Base-by-base conservation (phyloP, 257 asterid genomes). In the Ophiorrhiza pumila region DNA sequence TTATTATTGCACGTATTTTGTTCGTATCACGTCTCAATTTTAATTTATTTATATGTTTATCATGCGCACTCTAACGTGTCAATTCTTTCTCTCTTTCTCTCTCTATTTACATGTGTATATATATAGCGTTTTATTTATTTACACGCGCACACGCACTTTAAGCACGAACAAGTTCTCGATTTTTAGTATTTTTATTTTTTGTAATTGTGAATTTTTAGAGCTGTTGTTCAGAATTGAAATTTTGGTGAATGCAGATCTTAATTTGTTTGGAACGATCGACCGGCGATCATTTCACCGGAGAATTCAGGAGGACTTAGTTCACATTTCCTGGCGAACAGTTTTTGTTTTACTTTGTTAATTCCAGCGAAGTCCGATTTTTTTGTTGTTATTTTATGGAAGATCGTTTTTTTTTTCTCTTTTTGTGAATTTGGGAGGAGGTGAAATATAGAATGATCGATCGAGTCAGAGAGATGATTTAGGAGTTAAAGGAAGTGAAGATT, bases 181-280 rank as follows among this genome's bases (percentile, higher is more conserved):
- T 49, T 37, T 53, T 8, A 31, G 23, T 49, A 10, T 34, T 7
- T 14, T 20, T 20, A 25, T 37, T 18, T 60, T 11, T 37, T n/a
- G 18, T 61, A 25, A 34, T 60, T 61, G 29, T 60, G 49, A 41
- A 18, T 37, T 42, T 43, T 37, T 76, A 43, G 45, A 29, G 50
- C 67, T 60, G 58, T 7, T 42, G 25, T 37, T 55, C 67, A 68
- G 34, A 72, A 78, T 69, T 76, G 77, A 23, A 61, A 69, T 77
- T 77, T 76, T 17, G 79, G 69, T 43, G 84, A 60, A 76, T 69
- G 84, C 82, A 81, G 94, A 86, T 84, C 89, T 80, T 74, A 34
- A 74, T 22, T 79, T 78, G 79, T 68, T 76, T 76, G 85, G 62
- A 75, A 71, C 78, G 83, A 75, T 74, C 68, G 69, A 23, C 59